Conservation (phyloP, 768 basidiomycete genomes). For the Obba rivulosa region DNA sequence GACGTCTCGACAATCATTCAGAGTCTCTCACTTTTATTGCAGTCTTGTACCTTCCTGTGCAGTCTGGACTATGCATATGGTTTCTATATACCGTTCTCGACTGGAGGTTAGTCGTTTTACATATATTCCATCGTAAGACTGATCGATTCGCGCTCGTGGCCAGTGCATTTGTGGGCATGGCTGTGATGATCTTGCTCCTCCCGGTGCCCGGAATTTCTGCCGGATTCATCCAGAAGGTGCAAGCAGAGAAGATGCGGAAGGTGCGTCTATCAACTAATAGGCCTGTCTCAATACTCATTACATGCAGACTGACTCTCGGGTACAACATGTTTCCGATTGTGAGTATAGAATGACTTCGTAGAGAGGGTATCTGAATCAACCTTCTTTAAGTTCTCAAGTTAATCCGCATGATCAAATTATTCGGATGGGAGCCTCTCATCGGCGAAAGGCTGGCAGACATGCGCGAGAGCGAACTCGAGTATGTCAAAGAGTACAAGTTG, state of each 20-base stretch:
- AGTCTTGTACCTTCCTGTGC: slow-evolving; percentile 34
- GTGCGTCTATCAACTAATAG: slow-evolving; percentile 24
- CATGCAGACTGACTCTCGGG: slow-evolving; percentile 37
- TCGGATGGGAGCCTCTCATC: slow-evolving; percentile 43
- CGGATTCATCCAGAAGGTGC: slow-evolving; percentile 28
- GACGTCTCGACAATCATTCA: not conserved
- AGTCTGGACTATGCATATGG: slow-evolving; percentile 32
- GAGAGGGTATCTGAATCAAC: not conserved
- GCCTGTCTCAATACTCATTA: slow-evolving; percentile 25
- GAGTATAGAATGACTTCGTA: not conserved
- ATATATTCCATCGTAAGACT: not conserved
- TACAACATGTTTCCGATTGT: slow-evolving; percentile 39
- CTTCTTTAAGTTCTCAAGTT: slow-evolving; percentile 25
- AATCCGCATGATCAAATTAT: slow-evolving; percentile 46
- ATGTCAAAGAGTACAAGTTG: slow-evolving; percentile 48
- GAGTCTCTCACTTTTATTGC: not conserved
- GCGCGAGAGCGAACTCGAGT: slow-evolving; percentile 56
- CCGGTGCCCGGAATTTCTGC: slow-evolving; percentile 39
- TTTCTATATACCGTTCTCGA: slow-evolving; percentile 40
- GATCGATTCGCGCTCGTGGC: not conserved
- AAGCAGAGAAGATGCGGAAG: slow-evolving; percentile 38
- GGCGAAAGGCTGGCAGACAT: slow-evolving; percentile 46
- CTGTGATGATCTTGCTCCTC: slow-evolving; percentile 34
- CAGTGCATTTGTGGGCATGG: slow-evolving; percentile 37
- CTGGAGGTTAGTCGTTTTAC: slow-evolving; percentile 31